Percentiles rank a stretch among this genome's conserved stretches.
Evolutionary conservation across 2,329 filamentous ascomycete genomes (phyloP).

Genomic region (Neopestalotiopsis sp.): DNA sequence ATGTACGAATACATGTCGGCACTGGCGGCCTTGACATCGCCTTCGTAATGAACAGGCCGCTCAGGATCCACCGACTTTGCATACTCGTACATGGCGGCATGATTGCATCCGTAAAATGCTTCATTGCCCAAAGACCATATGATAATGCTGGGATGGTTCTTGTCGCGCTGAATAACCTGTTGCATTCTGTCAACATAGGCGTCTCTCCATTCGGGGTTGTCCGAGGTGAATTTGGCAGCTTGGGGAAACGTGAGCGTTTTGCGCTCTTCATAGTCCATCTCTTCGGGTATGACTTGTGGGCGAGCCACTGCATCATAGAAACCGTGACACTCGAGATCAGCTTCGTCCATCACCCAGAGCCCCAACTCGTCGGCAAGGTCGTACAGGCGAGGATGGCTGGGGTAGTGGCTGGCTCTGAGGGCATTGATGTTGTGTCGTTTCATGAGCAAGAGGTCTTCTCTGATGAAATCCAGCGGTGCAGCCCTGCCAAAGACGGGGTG

Average conservation of each 20-base stretch:
- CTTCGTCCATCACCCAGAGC: conserved; percentile 63
- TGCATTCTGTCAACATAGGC: conserved; percentile 72
- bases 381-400: conserved; percentile 64
- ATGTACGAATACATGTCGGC: conserved; percentile 73
- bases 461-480: conserved; percentile 67
- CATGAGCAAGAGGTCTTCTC: conserved; percentile 69
- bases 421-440: conserved; percentile 76
- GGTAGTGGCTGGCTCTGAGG: conserved; percentile 72
- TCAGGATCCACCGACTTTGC: conserved; percentile 62
- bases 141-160: conserved; percentile 73
- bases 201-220: conserved; percentile 65
- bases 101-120: conserved; percentile 73
- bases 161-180: conserved; percentile 71
- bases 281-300: conserved; percentile 58
- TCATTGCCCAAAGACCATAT: conserved; percentile 79
- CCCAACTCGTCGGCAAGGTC: conserved; percentile 70
- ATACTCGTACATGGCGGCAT: conserved; percentile 70
- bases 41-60: conserved; percentile 71
- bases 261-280: conserved; percentile 64
- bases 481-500: conserved; percentile 68
- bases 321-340: conserved; percentile 59
- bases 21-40: conserved; percentile 62
- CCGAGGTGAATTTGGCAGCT: conserved; percentile 63
- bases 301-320: conserved; percentile 57
- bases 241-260: conserved; percentile 60